Percentiles rank a stretch among this genome's conserved stretches.
phyloP scores from a whole-genome alignment of 495 filamentous ascomycete species.

The Lindgomyces ingoldianus region DNA sequence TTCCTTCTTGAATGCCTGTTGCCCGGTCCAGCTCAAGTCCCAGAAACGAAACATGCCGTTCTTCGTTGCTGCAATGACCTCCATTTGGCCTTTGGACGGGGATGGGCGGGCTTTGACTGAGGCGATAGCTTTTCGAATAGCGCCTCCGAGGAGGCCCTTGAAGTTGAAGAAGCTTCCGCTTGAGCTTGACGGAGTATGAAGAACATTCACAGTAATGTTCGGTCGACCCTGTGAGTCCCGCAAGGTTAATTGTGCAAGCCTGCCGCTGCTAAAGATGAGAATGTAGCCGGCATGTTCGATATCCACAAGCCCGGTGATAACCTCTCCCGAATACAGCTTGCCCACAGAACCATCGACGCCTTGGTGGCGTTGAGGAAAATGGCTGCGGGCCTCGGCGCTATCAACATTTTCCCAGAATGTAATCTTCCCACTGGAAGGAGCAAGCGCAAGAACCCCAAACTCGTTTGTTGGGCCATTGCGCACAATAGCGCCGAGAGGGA shows the following conservation, averaged over 20 bases:
- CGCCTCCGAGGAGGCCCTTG: constrained; percentile 49
- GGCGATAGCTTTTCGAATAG: constrained; percentile 70
- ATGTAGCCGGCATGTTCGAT: constrained; percentile 86
- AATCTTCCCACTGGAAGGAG: constrained; percentile 78
- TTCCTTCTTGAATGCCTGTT: constrained; percentile 56
- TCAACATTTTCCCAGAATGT: constrained; percentile 95
- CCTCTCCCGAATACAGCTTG: constrained; percentile 76
- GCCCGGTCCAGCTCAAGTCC: constrained; percentile 83
- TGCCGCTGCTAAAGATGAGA: constrained; percentile 76
- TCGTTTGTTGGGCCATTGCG: constrained; percentile 69
- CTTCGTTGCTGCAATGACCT: constrained; percentile 73
- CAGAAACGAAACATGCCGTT: constrained; percentile 77
- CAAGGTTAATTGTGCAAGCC: constrained; percentile 80
- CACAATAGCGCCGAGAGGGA: constrained; percentile 80
- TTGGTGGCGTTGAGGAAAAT: constrained; percentile 72
- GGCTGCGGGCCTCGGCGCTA: constrained; percentile 71
- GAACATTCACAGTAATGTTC: constrained; percentile 69
- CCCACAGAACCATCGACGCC: constrained; percentile 70
- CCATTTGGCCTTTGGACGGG: constrained; percentile 75
- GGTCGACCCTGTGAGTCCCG: constrained; percentile 84
- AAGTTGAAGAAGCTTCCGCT: constrained; percentile 70
- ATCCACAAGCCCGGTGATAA: constrained; percentile 71
- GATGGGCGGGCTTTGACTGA: constrained; percentile 71
- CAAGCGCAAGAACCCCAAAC: constrained; percentile 80
- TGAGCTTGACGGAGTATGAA: constrained; percentile 59